phyloP scores from a whole-genome alignment of 352 stramenopile species.

The Phytophthora sojae region DNA sequence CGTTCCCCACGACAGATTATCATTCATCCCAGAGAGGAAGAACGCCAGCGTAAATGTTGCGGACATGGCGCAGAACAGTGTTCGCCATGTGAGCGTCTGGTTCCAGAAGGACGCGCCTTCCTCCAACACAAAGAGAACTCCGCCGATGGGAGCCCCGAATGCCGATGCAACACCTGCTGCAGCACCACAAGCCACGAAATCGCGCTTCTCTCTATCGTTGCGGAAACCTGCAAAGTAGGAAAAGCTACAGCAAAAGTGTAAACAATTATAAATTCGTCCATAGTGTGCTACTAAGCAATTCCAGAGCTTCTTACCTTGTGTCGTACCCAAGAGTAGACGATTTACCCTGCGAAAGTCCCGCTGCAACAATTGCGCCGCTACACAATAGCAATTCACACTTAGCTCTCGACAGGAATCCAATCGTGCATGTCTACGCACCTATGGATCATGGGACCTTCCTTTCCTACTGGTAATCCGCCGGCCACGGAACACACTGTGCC shows the following conservation, averaged over 20 bases:
- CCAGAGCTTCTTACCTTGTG: conserved; percentile 49
- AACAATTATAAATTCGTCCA: background rate
- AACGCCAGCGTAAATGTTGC: conserved; percentile 89
- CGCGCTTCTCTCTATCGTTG: conserved; percentile 90
- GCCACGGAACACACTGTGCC: conserved; percentile 88
- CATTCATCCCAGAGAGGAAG: conserved; percentile 80
- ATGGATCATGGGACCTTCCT: conserved; percentile 94
- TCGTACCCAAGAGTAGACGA: conserved; percentile 77
- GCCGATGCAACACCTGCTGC: conserved; percentile 89
- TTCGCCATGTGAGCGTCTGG: conserved; percentile 83
- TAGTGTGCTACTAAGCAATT: background rate
- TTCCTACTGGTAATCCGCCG: conserved; percentile 88
- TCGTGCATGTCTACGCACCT: conserved; percentile 43
- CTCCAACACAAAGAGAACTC: conserved; percentile 85
- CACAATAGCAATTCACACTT: background rate
- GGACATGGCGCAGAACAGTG: conserved; percentile 88
- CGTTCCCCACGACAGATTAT: conserved; percentile 78
- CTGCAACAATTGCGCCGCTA: conserved; percentile 80
- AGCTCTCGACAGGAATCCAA: conserved; percentile 1
- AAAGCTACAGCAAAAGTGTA: conserved; percentile 52
- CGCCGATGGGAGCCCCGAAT: conserved; percentile 92
- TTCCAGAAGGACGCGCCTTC: conserved; percentile 91
- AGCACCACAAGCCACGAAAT: conserved; percentile 90
- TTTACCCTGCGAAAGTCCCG: conserved; percentile 81
- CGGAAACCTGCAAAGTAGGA: conserved; percentile 89